These are phyloP conservation scores for Penicillium sp. DNA, from an alignment of 2,329 filamentous ascomycete species.

Conservation along the genomic window DNA sequence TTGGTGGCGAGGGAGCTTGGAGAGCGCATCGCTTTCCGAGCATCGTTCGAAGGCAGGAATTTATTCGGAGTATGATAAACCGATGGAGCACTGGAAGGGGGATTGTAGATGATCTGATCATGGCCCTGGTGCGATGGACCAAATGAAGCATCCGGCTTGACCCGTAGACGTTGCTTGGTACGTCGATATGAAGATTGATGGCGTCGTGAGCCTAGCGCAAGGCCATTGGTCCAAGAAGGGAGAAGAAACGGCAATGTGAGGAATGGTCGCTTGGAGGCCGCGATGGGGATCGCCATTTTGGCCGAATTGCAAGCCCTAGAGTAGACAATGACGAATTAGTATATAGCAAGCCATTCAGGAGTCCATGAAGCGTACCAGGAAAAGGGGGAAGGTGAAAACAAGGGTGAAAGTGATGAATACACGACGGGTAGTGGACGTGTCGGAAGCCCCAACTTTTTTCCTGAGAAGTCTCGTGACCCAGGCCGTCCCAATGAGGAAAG, in stretches of 20 bases:
- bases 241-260: slow-evolving; percentile 37
- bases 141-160: slow-evolving; percentile 51
- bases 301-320: neutral
- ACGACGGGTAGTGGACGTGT: neutral
- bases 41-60: slow-evolving; percentile 57
- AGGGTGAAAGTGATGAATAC: neutral
- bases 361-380: no score
- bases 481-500: slow-evolving; percentile 6
- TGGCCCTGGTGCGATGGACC: slow-evolving; percentile 35
- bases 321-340: neutral
- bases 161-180: slow-evolving; percentile 47
- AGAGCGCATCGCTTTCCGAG: slow-evolving; percentile 45
- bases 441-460: slow-evolving; percentile 22
- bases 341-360: no score
- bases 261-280: slow-evolving; percentile 31
- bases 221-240: slow-evolving; percentile 34
- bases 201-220: slow-evolving; percentile 32
- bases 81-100: slow-evolving; percentile 57
- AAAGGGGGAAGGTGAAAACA: neutral
- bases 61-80: slow-evolving; percentile 60
- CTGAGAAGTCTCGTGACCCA: slow-evolving; percentile 19
- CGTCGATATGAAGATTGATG: slow-evolving; percentile 48
- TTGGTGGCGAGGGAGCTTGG: slow-evolving; percentile 9
- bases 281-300: slow-evolving; percentile 28
- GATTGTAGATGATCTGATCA: slow-evolving; percentile 60